phyloP scores from a whole-genome alignment of 2,329 filamentous ascomycete genomes.

The Fusarium buharicum region DNA sequence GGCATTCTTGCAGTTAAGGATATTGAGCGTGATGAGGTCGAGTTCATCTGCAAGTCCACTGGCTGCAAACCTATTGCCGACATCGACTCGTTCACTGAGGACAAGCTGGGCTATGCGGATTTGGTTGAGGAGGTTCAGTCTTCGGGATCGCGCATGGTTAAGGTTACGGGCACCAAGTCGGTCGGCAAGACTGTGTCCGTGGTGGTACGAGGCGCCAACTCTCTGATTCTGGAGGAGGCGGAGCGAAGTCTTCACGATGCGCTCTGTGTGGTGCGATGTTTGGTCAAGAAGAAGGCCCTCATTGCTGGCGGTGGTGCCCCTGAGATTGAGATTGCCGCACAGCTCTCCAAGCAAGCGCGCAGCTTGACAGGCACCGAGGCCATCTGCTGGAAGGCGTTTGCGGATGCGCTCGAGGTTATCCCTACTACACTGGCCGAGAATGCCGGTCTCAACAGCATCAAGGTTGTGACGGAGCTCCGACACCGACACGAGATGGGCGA shows the following conservation, averaged over 20 bases:
- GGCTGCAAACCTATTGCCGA: conserved; percentile 99
- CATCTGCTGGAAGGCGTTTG: conserved; percentile 99
- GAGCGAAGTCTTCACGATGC: conserved; percentile 97
- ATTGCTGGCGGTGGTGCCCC: conserved; percentile 96
- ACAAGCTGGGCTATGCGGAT: conserved; percentile 95
- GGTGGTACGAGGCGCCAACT: conserved; percentile 93
- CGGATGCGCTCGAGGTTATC: conserved; percentile 96
- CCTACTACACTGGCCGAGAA: conserved; percentile 98
- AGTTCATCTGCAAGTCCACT: conserved; percentile 99
- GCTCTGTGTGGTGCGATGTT: conserved; percentile 94
- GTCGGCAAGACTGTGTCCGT: conserved; percentile 91
- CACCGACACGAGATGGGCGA: conserved; percentile 95
- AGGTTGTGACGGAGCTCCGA: conserved; percentile 94
- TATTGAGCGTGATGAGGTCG: conserved; percentile 97
- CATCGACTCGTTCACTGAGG: conserved; percentile 97
- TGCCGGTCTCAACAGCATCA: conserved; percentile 96
- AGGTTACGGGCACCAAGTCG: conserved; percentile 89
- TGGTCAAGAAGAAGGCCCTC: conserved; percentile 99
- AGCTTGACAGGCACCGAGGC: conserved; percentile 90
- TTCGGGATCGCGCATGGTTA: conserved; percentile 90
- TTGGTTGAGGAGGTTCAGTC: conserved; percentile 91
- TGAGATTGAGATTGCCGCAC: conserved; percentile 94
- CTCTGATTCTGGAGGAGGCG: conserved; percentile 93
- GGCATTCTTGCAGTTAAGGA: conserved; percentile 97
- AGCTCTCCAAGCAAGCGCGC: conserved; percentile 83